Evolutionary conservation across 1,284 basidiomycete species (phyloP).

Genomic region (Thecaphora frezii): DNA sequence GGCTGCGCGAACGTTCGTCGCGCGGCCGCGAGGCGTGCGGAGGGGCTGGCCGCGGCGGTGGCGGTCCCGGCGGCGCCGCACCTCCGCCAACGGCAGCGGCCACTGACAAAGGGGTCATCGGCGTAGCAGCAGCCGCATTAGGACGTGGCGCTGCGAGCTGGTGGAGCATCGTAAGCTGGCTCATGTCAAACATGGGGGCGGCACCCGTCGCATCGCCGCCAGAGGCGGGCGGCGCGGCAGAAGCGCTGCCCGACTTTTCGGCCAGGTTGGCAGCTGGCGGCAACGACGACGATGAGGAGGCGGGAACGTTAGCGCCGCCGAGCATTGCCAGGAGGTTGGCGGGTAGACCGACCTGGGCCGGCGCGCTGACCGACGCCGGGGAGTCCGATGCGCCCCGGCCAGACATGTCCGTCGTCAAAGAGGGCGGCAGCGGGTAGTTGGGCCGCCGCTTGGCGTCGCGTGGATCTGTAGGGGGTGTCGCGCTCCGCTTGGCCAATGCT

Average conservation of each 20-base stretch:
- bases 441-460: slow-evolving; percentile 1
- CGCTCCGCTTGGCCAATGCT: background rate
- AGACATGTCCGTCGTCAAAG: background rate
- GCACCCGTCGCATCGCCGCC: background rate
- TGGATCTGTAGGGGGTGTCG: slow-evolving; percentile 1
- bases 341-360: slow-evolving; percentile 7
- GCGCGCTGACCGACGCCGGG: background rate
- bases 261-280: too few species aligned
- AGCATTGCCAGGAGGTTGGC: slow-evolving; percentile 25
- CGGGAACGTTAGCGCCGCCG: slow-evolving; percentile 5
- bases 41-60: background rate
- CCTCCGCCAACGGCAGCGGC: background rate
- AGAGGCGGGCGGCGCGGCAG: too few species aligned
- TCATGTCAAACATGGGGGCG: slow-evolving; percentile 3
- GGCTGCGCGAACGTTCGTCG: background rate
- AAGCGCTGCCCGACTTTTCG: background rate
- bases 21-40: background rate
- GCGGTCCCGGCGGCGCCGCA: background rate
- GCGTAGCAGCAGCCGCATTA: background rate
- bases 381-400: background rate
- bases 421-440: background rate
- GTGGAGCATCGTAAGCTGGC: slow-evolving; percentile 7
- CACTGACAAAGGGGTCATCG: background rate
- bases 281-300: too few species aligned
- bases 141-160: slow-evolving; percentile 1